Base-by-base conservation (phyloP, 371 early-diverging fungal genomes). In the Mortierella sp. region DNA sequence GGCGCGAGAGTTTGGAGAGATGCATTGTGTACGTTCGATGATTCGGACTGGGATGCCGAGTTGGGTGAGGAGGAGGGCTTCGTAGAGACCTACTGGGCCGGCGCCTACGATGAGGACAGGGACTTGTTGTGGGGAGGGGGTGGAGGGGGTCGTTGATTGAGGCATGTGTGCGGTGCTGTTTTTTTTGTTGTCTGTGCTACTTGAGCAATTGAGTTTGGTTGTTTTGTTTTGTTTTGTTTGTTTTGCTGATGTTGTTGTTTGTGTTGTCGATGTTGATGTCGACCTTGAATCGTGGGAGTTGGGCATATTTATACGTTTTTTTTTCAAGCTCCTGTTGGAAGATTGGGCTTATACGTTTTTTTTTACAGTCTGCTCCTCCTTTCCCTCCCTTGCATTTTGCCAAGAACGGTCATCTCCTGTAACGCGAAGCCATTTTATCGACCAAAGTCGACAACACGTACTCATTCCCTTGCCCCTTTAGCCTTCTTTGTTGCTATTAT, bases 21-120 rank as follows among this genome's bases (percentile, higher is more conserved):
- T 54, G 24, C 52, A 28, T 42, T 24, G 28, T 19, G 70, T 75
- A 0, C 82, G 79, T 13, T 86, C 87, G 42, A 86, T 80, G 34
- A 86, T 65, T 3, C 80, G 77, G 31, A 74, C 71, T 16, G 47
- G 80, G n/a, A 86, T 80, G 16, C 80, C 78, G 6, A 82, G 75
- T 48, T 80, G 75, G 31, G 87, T 74, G 38, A 88, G 83, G 9
- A 84, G 70, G 16, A 68, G 47, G 44, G 88, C 88, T 21, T 74
- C 70, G 11, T 72, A 72, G 6, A 88, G 80, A 0, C 88, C 88
- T 0, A 80, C 81, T 3, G 88, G 88, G 1, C 88, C 86, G 2
- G 72, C 86, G 19, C 86, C 88, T 34, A 80, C 73, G 38, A 88
- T 88, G 24, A 88, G 72, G 44, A 85, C 79, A 24, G 84, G 82